A percentile compares a stretch with the other conserved stretches of the same genome.
phyloP scores from a whole-genome alignment of 371 early-diverging fungal species.

The Mortierella sp. region DNA sequence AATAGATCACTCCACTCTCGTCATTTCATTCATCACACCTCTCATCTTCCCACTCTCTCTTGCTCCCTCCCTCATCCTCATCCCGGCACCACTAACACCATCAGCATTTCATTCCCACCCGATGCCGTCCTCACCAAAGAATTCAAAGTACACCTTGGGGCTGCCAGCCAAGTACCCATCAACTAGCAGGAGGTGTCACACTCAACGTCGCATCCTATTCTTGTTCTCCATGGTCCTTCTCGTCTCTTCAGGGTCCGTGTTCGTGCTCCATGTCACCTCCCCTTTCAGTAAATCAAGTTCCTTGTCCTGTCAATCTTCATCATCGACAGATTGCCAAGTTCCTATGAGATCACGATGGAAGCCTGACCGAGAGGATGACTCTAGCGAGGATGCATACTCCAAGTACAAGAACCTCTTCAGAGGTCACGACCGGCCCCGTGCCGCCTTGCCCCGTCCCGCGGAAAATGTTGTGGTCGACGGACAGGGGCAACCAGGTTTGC shows the following conservation, averaged over 20 bases:
- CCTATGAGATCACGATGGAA: constrained; percentile 18
- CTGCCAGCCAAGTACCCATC: constrained; percentile 34
- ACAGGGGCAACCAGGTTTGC: constrained; percentile 10
- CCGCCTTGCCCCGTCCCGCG: constrained; percentile 37
- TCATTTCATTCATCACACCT: not conserved
- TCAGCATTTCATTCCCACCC: not conserved
- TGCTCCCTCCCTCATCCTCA: not conserved
- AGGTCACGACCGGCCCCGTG: constrained; percentile 37
- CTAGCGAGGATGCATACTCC: not conserved
- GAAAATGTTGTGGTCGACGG: constrained; percentile 10
- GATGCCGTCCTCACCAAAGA: constrained; percentile 41
- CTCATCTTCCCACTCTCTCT: not conserved
- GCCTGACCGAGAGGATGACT: constrained; percentile 14
- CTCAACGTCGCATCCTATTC: constrained; percentile 39
- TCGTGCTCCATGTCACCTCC: constrained; percentile 39
- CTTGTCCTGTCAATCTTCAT: constrained; percentile 21
- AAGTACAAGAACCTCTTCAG: constrained; percentile 13
- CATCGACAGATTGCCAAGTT: constrained; percentile 22
- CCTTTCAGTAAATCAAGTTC: constrained; percentile 25
- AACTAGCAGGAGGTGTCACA: constrained; percentile 27
- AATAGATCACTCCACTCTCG: constrained; percentile 1
- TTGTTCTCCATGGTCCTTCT: constrained; percentile 38
- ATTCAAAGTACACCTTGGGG: constrained; percentile 18
- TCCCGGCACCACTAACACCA: not conserved
- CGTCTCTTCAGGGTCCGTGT: constrained; percentile 52